A percentile compares a stretch with the other conserved stretches of the same genome.
Evolutionary conservation across 805 yeast species (phyloP).

Genomic region (Hanseniaspora mollemarum): DNA sequence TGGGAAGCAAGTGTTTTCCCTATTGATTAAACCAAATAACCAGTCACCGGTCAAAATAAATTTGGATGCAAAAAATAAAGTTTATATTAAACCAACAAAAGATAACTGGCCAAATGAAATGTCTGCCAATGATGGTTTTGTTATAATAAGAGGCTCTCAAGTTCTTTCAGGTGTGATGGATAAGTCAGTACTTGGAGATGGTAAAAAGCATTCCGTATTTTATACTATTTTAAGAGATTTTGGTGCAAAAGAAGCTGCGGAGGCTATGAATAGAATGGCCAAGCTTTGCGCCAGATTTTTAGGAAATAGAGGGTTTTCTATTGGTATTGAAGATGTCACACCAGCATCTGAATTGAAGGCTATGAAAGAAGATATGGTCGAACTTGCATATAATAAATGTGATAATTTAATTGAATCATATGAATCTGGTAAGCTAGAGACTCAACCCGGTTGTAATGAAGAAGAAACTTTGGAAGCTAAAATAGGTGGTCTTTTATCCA

Average conservation of each 20-base stretch:
- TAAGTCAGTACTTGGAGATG: slow-evolving; percentile 91
- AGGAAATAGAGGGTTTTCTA: slow-evolving; percentile 93
- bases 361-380: slow-evolving; percentile 80
- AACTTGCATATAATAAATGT: slow-evolving; percentile 78
- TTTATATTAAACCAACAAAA: slow-evolving; percentile 62
- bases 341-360: slow-evolving; percentile 69
- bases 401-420: slow-evolving; percentile 74
- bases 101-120: slow-evolving; percentile 71
- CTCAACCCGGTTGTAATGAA: slow-evolving; percentile 98
- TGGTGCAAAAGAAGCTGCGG: slow-evolving; percentile 93
- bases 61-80: slow-evolving; percentile 87
- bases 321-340: slow-evolving; percentile 94
- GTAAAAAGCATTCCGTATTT: slow-evolving; percentile 92
- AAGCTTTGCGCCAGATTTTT: slow-evolving; percentile 89
- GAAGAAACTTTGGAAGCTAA: slow-evolving; percentile 97
- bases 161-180: slow-evolving; percentile 93
- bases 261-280: slow-evolving; percentile 98
- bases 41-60: slow-evolving; percentile 72
- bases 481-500: slow-evolving; percentile 89
- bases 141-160: slow-evolving; percentile 78
- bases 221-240: slow-evolving; percentile 90
- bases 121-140: slow-evolving; percentile 96
- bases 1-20: slow-evolving; percentile 87
- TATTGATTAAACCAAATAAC: slow-evolving; percentile 73
- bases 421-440: slow-evolving; percentile 78